phyloP scores from a whole-genome alignment of 352 stramenopile species.

The Pythium chondricola region DNA sequence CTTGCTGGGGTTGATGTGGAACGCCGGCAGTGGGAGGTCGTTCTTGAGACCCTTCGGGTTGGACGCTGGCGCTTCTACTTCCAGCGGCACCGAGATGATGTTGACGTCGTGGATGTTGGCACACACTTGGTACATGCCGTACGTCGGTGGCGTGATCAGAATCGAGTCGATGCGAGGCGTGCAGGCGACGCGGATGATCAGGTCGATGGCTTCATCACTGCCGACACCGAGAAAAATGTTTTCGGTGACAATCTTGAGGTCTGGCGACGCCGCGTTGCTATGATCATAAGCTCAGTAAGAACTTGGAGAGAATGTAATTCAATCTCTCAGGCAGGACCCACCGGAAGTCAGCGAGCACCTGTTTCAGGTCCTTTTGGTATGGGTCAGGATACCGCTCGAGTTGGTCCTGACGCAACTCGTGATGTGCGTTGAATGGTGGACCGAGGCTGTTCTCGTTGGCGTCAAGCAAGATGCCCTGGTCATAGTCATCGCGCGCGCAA shows the following conservation, averaged over 20 bases:
- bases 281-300: not conserved
- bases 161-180: constrained; percentile 91
- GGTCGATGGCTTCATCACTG: constrained; percentile 97
- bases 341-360: constrained; percentile 80
- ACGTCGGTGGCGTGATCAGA: constrained; percentile 96
- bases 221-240: constrained; percentile 98
- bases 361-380: constrained; percentile 93
- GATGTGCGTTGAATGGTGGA: constrained; percentile 70
- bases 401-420: constrained; percentile 58
- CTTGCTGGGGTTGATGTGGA: constrained; percentile 78
- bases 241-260: constrained; percentile 63
- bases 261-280: constrained; percentile 43
- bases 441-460: constrained; percentile 98
- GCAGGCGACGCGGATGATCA: constrained; percentile 97
- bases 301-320: too few species aligned
- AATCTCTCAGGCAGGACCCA: too few species aligned
- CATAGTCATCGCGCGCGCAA: constrained; percentile 96
- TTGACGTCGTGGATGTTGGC: constrained; percentile 97
- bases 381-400: constrained; percentile 96
- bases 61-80: constrained; percentile 43
- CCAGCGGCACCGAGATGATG: constrained; percentile 91
- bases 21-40: constrained; percentile 45
- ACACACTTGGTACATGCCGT: constrained; percentile 99
- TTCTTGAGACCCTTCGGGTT: constrained; percentile 67
- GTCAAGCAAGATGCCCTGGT: constrained; percentile 92